Percentiles rank a stretch among this genome's conserved stretches.
Evolutionary conservation across 2,329 filamentous ascomycete species (phyloP).

Genomic region (Metarhizium robertsii): DNA sequence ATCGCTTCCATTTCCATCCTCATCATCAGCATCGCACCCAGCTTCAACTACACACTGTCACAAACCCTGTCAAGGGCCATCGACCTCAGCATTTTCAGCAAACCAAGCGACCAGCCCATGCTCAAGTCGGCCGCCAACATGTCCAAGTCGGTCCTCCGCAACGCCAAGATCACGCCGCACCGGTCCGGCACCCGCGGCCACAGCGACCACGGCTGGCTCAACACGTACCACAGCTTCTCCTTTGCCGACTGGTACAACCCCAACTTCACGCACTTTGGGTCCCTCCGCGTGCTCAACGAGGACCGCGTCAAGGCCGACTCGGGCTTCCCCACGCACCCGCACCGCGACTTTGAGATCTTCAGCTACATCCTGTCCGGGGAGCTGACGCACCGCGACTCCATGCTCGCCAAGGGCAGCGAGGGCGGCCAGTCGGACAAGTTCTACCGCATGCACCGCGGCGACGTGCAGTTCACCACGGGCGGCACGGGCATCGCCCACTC

Average conservation of each 20-base stretch:
- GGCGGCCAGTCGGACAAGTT: constrained; percentile 52
- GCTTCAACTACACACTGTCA: constrained; percentile 6
- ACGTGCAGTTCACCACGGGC: constrained; percentile 87
- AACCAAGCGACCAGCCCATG: constrained; percentile 14
- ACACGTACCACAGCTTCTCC: constrained; percentile 78
- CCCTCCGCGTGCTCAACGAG: constrained; percentile 79
- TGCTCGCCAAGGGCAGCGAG: constrained; percentile 62
- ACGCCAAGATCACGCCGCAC: constrained; percentile 67
- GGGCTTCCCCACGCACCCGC: constrained; percentile 78
- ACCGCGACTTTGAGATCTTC: constrained; percentile 86
- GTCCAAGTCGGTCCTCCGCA: constrained; percentile 48
- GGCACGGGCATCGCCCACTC: constrained; percentile 73
- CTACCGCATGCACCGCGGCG: constrained; percentile 63
- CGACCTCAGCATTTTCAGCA: constrained; percentile 3
- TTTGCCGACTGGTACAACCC: constrained; percentile 68
- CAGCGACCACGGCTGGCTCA: constrained; percentile 77
- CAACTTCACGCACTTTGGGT: constrained; percentile 58
- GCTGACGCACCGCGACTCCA: constrained; percentile 79
- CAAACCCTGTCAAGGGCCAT: constrained; percentile 6
- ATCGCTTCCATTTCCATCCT: constrained; percentile 28
- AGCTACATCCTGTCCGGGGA: constrained; percentile 78
- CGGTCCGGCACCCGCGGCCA: constrained; percentile 65
- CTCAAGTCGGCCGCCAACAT: constrained; percentile 37
- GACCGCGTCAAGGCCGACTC: constrained; percentile 66
- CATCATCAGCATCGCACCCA: constrained; percentile 17